Percentiles rank a stretch among this genome's conserved stretches.
phyloP scores from a whole-genome alignment of 306 rosid genomes.

The Citrullus colocynthis region DNA sequence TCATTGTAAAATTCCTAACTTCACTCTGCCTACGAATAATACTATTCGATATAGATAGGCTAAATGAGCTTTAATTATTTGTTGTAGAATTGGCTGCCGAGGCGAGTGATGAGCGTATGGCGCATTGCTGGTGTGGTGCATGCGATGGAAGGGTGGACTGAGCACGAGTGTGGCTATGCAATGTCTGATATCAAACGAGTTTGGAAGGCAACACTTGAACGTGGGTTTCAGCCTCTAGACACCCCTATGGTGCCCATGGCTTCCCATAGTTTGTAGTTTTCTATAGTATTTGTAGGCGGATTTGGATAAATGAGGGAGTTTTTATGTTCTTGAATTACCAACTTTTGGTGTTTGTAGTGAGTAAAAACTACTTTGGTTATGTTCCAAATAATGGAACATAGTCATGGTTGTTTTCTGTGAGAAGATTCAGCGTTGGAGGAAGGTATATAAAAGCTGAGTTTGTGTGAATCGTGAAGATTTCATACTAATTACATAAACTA shows the following conservation, averaged over 20 bases:
- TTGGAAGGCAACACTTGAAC: slow-evolving; percentile 52
- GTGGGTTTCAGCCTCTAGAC: slow-evolving; percentile 53
- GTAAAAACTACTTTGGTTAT: not conserved
- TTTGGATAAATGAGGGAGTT: not conserved
- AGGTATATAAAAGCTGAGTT: not conserved
- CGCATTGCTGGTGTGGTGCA: slow-evolving; percentile 70
- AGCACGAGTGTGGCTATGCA: slow-evolving; percentile 43
- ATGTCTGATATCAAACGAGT: slow-evolving; percentile 34
- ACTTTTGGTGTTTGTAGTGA: not conserved
- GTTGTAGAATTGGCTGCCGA: slow-evolving; percentile 51
- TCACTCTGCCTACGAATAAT: too few relatives aligned
- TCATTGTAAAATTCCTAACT: too few relatives aligned
- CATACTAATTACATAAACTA: too few relatives aligned
- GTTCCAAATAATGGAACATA: not conserved
- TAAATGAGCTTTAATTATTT: not conserved
- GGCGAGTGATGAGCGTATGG: slow-evolving; percentile 78
- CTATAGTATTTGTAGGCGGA: not conserved
- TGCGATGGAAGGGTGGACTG: slow-evolving; percentile 51
- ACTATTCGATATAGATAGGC: too few relatives aligned
- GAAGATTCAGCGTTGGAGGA: not conserved
- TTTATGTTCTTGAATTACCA: not conserved
- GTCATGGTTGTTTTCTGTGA: not conserved
- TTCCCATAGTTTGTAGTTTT: not conserved
- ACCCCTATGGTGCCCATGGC: not conserved
- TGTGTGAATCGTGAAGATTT: not conserved